Evolutionary conservation across 352 stramenopile species (phyloP).

Genomic region (Globisporangium mamillatum): DNA sequence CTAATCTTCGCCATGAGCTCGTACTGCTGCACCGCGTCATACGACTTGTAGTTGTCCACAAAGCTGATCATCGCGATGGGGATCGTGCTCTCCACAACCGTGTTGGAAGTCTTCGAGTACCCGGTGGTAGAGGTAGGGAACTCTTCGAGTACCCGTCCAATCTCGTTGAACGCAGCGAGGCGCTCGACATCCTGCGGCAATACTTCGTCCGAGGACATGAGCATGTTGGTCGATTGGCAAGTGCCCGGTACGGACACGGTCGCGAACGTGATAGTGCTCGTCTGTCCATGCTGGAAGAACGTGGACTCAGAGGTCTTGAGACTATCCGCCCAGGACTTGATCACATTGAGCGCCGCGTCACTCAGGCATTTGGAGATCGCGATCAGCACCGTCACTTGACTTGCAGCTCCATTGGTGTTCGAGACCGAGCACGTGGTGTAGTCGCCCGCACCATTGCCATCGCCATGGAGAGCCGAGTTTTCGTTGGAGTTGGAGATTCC

Average conservation of each 20-base stretch:
- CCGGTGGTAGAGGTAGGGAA: constrained; percentile 1
- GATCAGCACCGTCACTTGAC: constrained; percentile 34
- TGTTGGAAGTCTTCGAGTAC: background rate
- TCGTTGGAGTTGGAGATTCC: too few relatives aligned
- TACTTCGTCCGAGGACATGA: background rate
- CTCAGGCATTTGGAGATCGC: constrained; percentile 62
- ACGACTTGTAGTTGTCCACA: constrained; percentile 13
- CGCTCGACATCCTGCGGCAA: background rate
- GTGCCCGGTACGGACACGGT: constrained; percentile 26
- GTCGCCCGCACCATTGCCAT: background rate
- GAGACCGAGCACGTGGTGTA: constrained; percentile 1
- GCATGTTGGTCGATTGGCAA: constrained; percentile 28
- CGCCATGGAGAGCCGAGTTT: too few relatives aligned
- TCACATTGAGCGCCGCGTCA: constrained; percentile 23
- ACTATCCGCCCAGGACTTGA: constrained; percentile 37
- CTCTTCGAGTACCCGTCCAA: constrained; percentile 9
- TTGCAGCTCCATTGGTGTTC: background rate
- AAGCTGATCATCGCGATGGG: constrained; percentile 21
- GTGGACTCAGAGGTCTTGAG: background rate
- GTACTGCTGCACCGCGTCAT: constrained; percentile 13
- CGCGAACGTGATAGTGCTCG: background rate
- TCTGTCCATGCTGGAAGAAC: constrained; percentile 5
- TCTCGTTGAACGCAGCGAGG: constrained; percentile 3
- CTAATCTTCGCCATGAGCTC: constrained; percentile 16
- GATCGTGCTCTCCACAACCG: background rate